These are phyloP conservation scores for Gastrolobium villosum DNA, from an alignment of 306 rosid genomes.

Conservation along the genomic window DNA sequence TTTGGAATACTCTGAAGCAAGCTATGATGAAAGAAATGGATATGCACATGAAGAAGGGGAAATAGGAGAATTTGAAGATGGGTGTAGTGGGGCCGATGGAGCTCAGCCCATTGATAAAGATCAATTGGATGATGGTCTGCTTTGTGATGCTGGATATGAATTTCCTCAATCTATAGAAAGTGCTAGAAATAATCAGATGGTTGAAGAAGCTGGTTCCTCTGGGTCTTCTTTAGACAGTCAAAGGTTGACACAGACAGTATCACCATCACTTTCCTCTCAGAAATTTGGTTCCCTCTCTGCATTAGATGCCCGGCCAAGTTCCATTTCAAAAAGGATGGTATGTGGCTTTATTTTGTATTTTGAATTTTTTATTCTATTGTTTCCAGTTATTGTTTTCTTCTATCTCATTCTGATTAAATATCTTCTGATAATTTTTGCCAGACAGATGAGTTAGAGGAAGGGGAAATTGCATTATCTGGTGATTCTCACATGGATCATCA, in stretches of 20 bases:
- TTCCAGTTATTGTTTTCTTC: conserved; percentile 30
- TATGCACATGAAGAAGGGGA: conserved; percentile 87
- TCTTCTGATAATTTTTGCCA: conserved; percentile 54
- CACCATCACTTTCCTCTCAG: conserved; percentile 88
- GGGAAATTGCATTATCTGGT: conserved; percentile 91
- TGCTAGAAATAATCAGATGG: conserved; percentile 61
- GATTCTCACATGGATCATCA: conserved; percentile 97
- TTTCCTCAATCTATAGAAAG: conserved; percentile 72
- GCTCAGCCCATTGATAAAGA: conserved; percentile 69
- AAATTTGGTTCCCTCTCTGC: conserved; percentile 97
- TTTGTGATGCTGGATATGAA: conserved; percentile 67
- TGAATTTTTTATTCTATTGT: conserved; percentile 11
- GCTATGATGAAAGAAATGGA: conserved; percentile 95
- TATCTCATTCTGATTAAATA: conserved; percentile 52
- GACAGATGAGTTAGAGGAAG: conserved; percentile 96
- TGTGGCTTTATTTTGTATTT: conserved; percentile 45
- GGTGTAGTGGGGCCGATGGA: conserved; percentile 77
- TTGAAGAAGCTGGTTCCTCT: conserved; percentile 81
- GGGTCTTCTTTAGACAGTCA: conserved; percentile 85
- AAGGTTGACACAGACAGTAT: conserved; percentile 69
- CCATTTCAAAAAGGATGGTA: conserved; percentile 85
- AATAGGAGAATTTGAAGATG: conserved; percentile 90
- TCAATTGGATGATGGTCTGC: conserved; percentile 75
- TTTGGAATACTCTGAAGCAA: conserved; percentile 87
- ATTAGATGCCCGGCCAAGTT: conserved; percentile 87